Conservation (phyloP, 108 stramenopile species). For the Cylindrotheca closterium region DNA sequence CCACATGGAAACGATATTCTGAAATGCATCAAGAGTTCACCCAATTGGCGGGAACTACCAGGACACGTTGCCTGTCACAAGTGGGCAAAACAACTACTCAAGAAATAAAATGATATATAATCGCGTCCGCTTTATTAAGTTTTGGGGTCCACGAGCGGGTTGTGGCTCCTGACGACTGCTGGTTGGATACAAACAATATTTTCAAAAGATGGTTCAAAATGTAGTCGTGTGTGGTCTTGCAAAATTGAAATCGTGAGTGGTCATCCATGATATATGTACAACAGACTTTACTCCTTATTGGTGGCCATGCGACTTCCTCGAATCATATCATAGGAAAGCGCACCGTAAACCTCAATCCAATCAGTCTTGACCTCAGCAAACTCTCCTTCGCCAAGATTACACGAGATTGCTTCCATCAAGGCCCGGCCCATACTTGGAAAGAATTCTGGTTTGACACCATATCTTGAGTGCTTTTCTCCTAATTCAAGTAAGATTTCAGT, state of each 20-base stretch:
- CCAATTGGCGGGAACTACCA: background rate
- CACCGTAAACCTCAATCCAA: slow-evolving; percentile 47
- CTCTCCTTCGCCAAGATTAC: slow-evolving; percentile 22
- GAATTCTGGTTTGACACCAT: slow-evolving; percentile 26
- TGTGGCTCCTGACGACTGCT: no score
- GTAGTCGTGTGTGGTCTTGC: no score
- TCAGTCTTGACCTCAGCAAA: slow-evolving; percentile 26
- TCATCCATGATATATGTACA: no score
- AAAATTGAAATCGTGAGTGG: no score
- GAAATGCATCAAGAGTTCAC: background rate
- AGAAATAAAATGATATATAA: no score
- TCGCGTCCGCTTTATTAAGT: no score
- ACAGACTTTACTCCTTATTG: no score
- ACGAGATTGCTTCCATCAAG: slow-evolving; percentile 18
- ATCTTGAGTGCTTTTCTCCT: slow-evolving; percentile 23
- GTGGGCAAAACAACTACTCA: no score
- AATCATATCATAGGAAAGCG: slow-evolving; percentile 43
- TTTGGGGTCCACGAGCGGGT: no score
- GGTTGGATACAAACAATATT: no score
- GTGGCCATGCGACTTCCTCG: no score
- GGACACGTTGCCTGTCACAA: background rate
- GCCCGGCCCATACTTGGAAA: slow-evolving; percentile 28
- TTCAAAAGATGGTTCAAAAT: no score
- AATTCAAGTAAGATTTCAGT: slow-evolving; percentile 32
- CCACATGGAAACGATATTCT: background rate